Evolutionary conservation across 2,329 filamentous ascomycete genomes (phyloP), one percentile per base, ranked within the genome.

Genomic region (Aspergillus bombycis): DNA sequence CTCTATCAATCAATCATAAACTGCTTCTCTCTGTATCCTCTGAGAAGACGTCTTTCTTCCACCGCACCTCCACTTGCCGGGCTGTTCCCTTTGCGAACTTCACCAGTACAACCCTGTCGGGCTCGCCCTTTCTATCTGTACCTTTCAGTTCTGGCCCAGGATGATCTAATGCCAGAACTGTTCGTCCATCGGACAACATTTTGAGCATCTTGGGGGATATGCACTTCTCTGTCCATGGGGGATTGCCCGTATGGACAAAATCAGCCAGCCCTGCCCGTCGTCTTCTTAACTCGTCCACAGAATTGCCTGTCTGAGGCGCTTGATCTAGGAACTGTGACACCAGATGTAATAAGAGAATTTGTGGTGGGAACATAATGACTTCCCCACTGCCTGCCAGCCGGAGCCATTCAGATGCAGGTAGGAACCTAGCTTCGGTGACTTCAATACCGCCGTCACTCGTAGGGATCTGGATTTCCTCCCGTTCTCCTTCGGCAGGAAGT

Each of bases 361-460:
- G 95, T 0, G 95, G 95, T 4, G 95, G 95, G 74, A 96, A 97
- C 6, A 99, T 81, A 62, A 96, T 91, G 64, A 97, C 88, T 45
- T 91, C 84, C 32, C 88, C 89, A 3, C 76, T 75, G 2, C 82
- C 79, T 4, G 91, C 90, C 57, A 86, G 83, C 6, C 80, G 77
- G 23, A 97, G 81, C 90, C 94, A 97, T 23, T 84, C 82, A 4
- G 83, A 78, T 0, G 91, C 87, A 2, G 88, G 84, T 46, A 92
- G 87, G 75, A 97, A 98, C 34, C 86, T 84, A 0, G 94, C 93
- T 5, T 92, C 89, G 1, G 92, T 94, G 65, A 89, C 85, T 72
- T 90, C 88, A 60, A 89, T 79, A 32, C 87, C 86, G 57, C 91
- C 91, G 71, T 94, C 92, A 65, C 85, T 85, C 0, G 88, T 91